phyloP scores from a whole-genome alignment of 2,329 filamentous ascomycete genomes.

The Escovopsis sp. region DNA sequence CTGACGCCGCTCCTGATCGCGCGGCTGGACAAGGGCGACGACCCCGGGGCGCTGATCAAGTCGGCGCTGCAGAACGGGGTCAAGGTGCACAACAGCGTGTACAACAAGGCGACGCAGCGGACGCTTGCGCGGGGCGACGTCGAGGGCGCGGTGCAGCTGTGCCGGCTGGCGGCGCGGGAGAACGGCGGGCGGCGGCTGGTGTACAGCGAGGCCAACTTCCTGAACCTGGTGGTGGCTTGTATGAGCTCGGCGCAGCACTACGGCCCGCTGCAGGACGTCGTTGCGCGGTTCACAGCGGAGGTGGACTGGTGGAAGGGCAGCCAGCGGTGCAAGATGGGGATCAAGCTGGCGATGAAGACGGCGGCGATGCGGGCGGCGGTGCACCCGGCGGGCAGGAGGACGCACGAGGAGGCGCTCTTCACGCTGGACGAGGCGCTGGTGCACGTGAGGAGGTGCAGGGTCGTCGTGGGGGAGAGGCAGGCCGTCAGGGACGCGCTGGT shows the following conservation, averaged over 20 bases:
- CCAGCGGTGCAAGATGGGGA: slow-evolving; percentile 21
- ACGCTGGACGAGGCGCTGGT: slow-evolving; percentile 11
- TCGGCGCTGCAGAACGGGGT: slow-evolving; percentile 14
- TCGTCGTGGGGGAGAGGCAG: slow-evolving; percentile 6
- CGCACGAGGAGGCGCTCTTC: slow-evolving; percentile 13
- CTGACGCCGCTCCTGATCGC: slow-evolving; percentile 25
- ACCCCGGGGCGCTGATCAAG: slow-evolving; percentile 13
- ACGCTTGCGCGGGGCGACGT: slow-evolving; percentile 17
- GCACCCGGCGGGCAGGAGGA: slow-evolving; percentile 1
- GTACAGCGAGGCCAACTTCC: slow-evolving; percentile 25
- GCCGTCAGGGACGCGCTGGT: slow-evolving; percentile 11
- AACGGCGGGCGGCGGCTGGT: slow-evolving; percentile 22
- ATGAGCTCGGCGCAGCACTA: slow-evolving; percentile 17
- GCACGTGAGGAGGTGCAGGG: slow-evolving; percentile 12
- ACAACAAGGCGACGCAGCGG: slow-evolving; percentile 20
- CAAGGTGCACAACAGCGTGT: slow-evolving; percentile 21
- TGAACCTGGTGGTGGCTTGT: slow-evolving; percentile 21
- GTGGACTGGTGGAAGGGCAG: slow-evolving; percentile 23
- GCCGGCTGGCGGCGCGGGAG: slow-evolving; percentile 20
- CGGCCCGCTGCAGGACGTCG: slow-evolving; percentile 15
- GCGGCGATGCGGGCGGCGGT: slow-evolving; percentile 13
- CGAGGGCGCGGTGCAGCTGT: slow-evolving; percentile 17
- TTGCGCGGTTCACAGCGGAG: slow-evolving; percentile 17
- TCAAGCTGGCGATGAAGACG: slow-evolving; percentile 24
- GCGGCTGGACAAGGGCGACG: slow-evolving; percentile 20